These are phyloP conservation scores for Ogataea salicorniae DNA, from an alignment of 805 yeast species.

Conservation along the genomic window DNA sequence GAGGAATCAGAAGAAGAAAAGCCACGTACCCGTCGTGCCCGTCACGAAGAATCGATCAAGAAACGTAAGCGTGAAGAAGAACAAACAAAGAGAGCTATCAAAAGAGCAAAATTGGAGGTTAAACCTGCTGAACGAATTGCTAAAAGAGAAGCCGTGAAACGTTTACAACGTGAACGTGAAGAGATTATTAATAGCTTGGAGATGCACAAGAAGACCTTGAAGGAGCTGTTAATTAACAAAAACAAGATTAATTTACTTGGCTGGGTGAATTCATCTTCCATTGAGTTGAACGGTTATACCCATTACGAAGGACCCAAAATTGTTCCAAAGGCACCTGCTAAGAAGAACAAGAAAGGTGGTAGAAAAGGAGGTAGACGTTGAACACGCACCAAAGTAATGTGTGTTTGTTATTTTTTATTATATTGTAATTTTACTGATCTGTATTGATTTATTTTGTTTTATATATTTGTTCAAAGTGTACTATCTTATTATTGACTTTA, in stretches of 20 bases:
- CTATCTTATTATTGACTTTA: too few relatives aligned
- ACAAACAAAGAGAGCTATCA: slow-evolving; percentile 24
- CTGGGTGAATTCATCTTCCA: slow-evolving; percentile 60
- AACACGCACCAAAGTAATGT: neutral
- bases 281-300: slow-evolving; percentile 44
- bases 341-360: slow-evolving; percentile 16
- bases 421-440: neutral
- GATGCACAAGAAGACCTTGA: slow-evolving; percentile 26
- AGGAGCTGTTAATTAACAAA: slow-evolving; percentile 33
- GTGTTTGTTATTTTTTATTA: neutral
- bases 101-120: slow-evolving; percentile 27
- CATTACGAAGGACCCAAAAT: slow-evolving; percentile 48
- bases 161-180: slow-evolving; percentile 29
- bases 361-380: slow-evolving; percentile 9
- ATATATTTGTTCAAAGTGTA: too few relatives aligned
- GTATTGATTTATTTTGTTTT: neutral
- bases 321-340: slow-evolving; percentile 11
- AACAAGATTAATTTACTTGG: slow-evolving; percentile 44
- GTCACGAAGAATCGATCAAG: slow-evolving; percentile 18
- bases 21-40: slow-evolving; percentile 35
- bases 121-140: slow-evolving; percentile 34
- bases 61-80: slow-evolving; percentile 28
- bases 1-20: slow-evolving; percentile 17
- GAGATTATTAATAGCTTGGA: slow-evolving; percentile 25
- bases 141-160: slow-evolving; percentile 30